Percentiles rank a stretch among this genome's conserved stretches.
Evolutionary conservation across 176 grass and related monocot genomes (phyloP).

Genomic region (Aechmea fasciata): DNA sequence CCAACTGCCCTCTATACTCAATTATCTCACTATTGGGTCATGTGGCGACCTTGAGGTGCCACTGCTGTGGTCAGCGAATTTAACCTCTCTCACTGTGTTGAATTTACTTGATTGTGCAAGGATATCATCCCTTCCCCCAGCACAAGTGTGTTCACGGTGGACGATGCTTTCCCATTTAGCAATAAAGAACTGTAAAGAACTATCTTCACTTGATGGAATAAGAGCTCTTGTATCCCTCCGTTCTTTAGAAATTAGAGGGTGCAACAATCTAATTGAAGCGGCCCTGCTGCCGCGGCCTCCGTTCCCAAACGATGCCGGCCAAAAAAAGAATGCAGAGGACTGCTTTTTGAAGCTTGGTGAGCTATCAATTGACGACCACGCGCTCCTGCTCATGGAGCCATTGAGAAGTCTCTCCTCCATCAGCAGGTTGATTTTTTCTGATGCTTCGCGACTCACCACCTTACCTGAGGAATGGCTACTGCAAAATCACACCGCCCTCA

Average conservation of each 20-base stretch:
- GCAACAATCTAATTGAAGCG: not conserved
- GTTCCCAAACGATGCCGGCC: not conserved
- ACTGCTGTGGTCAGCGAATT: no score
- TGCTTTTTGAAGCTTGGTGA: not conserved
- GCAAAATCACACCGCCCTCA: not conserved
- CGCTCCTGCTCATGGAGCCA: not conserved
- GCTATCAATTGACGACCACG: not conserved
- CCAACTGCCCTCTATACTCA: not conserved
- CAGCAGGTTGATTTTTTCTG: no score
- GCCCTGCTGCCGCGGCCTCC: not conserved
- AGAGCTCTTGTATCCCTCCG: not conserved
- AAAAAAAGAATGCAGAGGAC: not conserved
- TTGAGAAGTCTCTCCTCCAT: not conserved
- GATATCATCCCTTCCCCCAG: no score
- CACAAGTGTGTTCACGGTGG: no score
- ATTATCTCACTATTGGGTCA: no score
- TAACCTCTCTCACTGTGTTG: no score
- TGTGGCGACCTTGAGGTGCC: no score
- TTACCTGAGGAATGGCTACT: not conserved
- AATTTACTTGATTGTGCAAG: no score
- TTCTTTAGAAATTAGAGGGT: not conserved
- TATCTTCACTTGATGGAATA: slow-evolving; percentile 3
- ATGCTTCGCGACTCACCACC: not conserved
- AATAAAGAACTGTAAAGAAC: not conserved
- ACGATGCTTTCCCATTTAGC: not conserved